A percentile compares a stretch with the other conserved stretches of the same genome.
Conservation (phyloP, 192 early-diverging fungal species). For the Helicostylum pulchrum region DNA sequence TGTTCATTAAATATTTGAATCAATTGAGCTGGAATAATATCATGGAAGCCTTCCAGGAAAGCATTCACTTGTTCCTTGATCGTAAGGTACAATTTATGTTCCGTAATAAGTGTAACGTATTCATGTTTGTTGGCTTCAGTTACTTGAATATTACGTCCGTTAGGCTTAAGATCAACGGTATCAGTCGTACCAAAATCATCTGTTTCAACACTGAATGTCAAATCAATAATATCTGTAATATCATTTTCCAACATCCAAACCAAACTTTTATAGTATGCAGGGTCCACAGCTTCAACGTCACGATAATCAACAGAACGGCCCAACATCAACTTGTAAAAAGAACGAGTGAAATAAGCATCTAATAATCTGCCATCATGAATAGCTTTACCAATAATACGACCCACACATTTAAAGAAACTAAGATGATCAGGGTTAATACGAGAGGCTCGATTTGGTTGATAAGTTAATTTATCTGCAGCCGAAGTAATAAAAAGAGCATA, state of each 20-base stretch:
- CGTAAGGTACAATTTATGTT: conserved; percentile 84
- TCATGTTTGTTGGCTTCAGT: conserved; percentile 96
- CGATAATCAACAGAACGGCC: conserved; percentile 90
- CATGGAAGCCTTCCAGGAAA: conserved; percentile 92
- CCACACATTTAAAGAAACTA: conserved; percentile 95
- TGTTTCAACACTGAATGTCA: conserved; percentile 90
- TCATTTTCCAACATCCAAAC: conserved; percentile 98
- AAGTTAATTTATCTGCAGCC: conserved; percentile 91
- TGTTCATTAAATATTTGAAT: conserved; percentile 98
- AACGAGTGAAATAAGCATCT: conserved; percentile 96
- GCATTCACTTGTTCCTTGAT: conserved; percentile 93
- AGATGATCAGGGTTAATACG: conserved; percentile 92
- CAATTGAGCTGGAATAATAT: conserved; percentile 87
- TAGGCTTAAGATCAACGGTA: conserved; percentile 79
- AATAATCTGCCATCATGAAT: conserved; percentile 92
- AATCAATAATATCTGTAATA: conserved; percentile 90
- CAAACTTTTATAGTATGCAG: conserved; percentile 92
- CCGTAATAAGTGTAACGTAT: conserved; percentile 89
- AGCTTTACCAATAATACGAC: conserved; percentile 97
- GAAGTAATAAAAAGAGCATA: conserved; percentile 98
- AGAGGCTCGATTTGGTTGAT: conserved; percentile 94
- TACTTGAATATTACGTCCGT: conserved; percentile 83
- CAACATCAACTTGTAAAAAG: conserved; percentile 97
- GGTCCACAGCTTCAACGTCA: conserved; percentile 97
- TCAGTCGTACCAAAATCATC: conserved; percentile 89